Evolutionary conservation across 2,329 filamentous ascomycete species (phyloP).

Genomic region (Samsoniella hepiali): DNA sequence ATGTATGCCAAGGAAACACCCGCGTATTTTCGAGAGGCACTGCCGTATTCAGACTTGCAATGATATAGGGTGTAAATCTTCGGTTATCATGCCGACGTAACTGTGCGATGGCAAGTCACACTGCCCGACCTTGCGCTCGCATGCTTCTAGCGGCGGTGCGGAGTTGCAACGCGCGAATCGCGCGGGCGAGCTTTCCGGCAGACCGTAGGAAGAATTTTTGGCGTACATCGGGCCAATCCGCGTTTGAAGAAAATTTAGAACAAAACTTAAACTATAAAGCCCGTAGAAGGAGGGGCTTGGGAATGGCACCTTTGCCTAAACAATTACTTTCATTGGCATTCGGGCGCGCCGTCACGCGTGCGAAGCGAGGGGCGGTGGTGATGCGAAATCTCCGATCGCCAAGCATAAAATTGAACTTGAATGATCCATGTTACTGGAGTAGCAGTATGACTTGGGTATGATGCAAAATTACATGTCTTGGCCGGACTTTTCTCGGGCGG

Average conservation of each 20-base stretch:
- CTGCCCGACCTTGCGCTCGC: no score
- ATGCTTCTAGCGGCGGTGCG: neutral
- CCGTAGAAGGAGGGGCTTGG: no score
- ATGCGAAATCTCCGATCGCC: neutral
- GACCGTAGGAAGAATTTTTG: neutral
- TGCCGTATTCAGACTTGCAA: no score
- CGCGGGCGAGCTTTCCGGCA: neutral
- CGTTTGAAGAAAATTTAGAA: neutral
- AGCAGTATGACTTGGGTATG: neutral
- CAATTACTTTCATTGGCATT: neutral
- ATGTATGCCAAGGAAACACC: neutral
- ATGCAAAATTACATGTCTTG: neutral
- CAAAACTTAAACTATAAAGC: no score
- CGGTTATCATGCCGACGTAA: no score
- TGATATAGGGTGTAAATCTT: no score
- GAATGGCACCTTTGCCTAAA: neutral
- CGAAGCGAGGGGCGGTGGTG: neutral
- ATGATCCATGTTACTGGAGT: neutral
- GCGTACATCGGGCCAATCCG: neutral
- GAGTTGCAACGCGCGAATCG: constrained; percentile 1
- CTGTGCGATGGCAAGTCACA: no score
- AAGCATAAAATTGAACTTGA: neutral
- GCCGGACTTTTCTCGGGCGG: neutral
- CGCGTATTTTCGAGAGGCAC: neutral
- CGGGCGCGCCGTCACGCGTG: neutral